Evolutionary conservation across 2,329 filamentous ascomycete genomes (phyloP).

Genomic region (Pyrenochaeta sp.): DNA sequence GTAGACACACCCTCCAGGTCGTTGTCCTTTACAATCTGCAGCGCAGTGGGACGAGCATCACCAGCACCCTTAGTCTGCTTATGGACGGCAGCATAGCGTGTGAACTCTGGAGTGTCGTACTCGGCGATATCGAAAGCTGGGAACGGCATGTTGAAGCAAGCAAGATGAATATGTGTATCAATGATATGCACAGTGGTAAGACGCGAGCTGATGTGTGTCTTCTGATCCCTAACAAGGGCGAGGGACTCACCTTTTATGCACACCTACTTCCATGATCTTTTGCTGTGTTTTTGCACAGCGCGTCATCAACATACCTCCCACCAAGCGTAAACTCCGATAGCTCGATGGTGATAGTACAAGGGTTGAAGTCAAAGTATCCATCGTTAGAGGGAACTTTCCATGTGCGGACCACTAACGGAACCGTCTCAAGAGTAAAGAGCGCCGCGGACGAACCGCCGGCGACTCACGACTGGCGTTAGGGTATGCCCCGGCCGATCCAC

Average conservation of each 20-base stretch:
- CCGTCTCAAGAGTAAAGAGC: background rate
- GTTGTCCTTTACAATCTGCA: constrained; percentile 53
- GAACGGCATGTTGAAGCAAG: background rate
- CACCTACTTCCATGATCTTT: background rate
- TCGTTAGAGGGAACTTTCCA: background rate
- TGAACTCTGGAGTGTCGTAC: constrained; percentile 7
- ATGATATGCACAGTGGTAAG: no score
- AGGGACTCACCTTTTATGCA: background rate
- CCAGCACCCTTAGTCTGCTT: constrained; percentile 43
- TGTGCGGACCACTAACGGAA: background rate
- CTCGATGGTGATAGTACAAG: background rate
- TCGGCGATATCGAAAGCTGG: constrained; percentile 5
- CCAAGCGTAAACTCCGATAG: background rate
- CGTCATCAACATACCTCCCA: background rate
- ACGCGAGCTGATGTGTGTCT: background rate
- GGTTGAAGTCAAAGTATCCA: background rate
- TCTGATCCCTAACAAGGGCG: background rate
- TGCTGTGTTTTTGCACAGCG: background rate
- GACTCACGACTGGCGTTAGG: no score
- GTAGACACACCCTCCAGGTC: constrained; percentile 12
- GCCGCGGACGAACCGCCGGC: background rate
- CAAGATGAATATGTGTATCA: background rate
- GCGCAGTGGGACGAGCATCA: constrained; percentile 52
- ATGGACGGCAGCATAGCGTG: constrained; percentile 17
- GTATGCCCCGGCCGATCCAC: background rate